Evolutionary conservation across 2,329 filamentous ascomycete genomes (phyloP).

Genomic region (Parascedosporium putredinis): DNA sequence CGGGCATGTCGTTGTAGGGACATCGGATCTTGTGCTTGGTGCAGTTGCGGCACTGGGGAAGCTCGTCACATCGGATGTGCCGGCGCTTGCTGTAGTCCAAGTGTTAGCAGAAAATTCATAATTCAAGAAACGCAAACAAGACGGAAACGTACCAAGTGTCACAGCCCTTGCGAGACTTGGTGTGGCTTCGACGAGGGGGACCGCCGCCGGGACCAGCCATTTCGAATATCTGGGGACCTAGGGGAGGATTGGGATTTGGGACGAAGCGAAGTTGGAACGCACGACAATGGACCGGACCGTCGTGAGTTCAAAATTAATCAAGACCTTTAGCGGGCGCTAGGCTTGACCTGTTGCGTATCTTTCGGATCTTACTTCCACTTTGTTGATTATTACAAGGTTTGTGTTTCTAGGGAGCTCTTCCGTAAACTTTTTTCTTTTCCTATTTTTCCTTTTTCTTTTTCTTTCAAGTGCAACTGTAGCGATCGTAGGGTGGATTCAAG

Average conservation of each 20-base stretch:
- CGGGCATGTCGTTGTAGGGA: constrained; percentile 85
- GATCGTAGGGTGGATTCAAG: constrained; percentile 22
- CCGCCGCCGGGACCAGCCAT: constrained; percentile 95
- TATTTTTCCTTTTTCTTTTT: constrained; percentile 10
- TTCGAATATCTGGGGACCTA: constrained; percentile 19
- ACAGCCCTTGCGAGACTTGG: constrained; percentile 97
- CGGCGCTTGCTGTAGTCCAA: constrained; percentile 58
- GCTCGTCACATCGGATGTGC: constrained; percentile 97
- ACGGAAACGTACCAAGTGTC: constrained; percentile 62
- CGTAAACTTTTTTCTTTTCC: constrained; percentile 8
- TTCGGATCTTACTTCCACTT: constrained; percentile 10
- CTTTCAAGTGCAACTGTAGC: constrained; percentile 20
- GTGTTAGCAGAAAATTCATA: constrained; percentile 11
- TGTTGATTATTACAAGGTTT: not conserved
- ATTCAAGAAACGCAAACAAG: not conserved
- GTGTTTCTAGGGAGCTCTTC: constrained; percentile 1
- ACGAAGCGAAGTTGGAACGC: constrained; percentile 3
- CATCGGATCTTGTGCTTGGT: constrained; percentile 98
- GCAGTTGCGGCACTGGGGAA: constrained; percentile 97
- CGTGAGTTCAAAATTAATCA: not conserved
- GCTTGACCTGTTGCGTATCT: constrained; percentile 9
- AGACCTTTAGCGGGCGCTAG: not conserved
- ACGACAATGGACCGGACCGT: constrained; percentile 1
- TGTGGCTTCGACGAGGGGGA: constrained; percentile 84
- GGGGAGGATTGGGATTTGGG: constrained; percentile 9